phyloP scores from a whole-genome alignment of 305 asterid species.

The Rubia tinctorum region DNA sequence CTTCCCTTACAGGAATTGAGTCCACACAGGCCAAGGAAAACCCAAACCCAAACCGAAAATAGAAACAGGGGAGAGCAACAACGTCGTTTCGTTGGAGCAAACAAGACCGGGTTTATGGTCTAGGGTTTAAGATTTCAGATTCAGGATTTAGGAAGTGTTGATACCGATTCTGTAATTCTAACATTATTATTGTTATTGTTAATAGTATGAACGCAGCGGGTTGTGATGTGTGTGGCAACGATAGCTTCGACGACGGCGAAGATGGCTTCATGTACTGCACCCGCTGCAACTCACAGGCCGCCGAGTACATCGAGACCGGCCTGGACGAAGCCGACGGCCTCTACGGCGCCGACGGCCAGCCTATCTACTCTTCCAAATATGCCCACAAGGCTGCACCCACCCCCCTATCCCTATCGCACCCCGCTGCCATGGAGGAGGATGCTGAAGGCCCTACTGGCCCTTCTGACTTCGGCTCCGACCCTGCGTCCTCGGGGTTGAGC shows the following conservation, averaged over 20 bases:
- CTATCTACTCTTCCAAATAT: slow-evolving; percentile 29
- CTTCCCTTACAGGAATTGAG: too few relatives aligned
- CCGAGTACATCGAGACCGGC: slow-evolving; percentile 44
- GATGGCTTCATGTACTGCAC: slow-evolving; percentile 64
- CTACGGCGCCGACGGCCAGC: slow-evolving; percentile 20
- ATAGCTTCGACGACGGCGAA: slow-evolving; percentile 34
- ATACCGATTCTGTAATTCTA: too few relatives aligned
- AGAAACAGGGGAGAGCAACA: too few relatives aligned
- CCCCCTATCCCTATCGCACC: slow-evolving; percentile 27
- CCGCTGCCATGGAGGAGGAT: slow-evolving; percentile 28
- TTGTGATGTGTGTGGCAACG: slow-evolving; percentile 47
- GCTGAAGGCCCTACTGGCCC: slow-evolving; percentile 39
- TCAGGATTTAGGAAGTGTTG: too few relatives aligned
- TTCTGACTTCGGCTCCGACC: slow-evolving; percentile 40
- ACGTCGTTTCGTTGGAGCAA: too few relatives aligned
- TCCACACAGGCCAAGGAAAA: too few relatives aligned
- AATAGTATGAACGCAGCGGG: slow-evolving; percentile 11
- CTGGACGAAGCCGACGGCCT: slow-evolving; percentile 42
- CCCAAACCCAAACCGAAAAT: too few relatives aligned
- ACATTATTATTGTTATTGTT: too few relatives aligned
- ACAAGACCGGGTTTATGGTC: too few relatives aligned
- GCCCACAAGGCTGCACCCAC: slow-evolving; percentile 28
- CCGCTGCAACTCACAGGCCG: slow-evolving; percentile 51
- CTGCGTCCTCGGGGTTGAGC: slow-evolving; percentile 15
- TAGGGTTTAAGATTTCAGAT: too few relatives aligned